phyloP scores from a whole-genome alignment of 129 eudicot genomes.

The Artemisia annua region DNA sequence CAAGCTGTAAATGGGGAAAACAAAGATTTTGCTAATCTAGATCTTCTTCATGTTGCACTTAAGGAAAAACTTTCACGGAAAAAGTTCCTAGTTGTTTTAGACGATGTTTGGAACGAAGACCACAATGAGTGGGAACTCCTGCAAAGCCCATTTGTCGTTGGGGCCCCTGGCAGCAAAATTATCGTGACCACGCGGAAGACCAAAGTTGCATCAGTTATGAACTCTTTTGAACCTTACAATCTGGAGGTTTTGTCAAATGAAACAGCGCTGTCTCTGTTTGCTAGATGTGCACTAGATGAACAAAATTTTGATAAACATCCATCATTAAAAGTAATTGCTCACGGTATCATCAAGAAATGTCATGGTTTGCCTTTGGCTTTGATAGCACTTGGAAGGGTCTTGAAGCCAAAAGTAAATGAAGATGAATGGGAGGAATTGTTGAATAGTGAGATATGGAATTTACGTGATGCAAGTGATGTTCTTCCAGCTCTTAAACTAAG shows the following conservation, averaged over 20 bases:
- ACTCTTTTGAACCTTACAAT: neutral
- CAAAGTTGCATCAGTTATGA: neutral
- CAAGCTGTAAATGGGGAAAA: neutral
- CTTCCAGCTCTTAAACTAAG: neutral
- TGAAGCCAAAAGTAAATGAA: neutral
- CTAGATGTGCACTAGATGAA: conserved; percentile 18
- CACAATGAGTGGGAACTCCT: conserved; percentile 27
- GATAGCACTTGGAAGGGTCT: neutral
- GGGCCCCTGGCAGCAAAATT: conserved; percentile 23
- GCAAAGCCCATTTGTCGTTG: conserved; percentile 21
- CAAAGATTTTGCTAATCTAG: conserved; percentile 7
- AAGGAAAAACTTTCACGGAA: neutral
- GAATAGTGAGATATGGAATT: neutral
- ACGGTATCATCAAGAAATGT: conserved; percentile 15
- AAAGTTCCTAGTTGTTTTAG: conserved; percentile 41
- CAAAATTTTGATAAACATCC: conserved; percentile 5
- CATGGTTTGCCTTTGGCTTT: neutral
- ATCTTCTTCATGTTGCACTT: conserved; percentile 30
- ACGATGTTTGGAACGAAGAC: conserved; percentile 47
- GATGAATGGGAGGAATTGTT: neutral
- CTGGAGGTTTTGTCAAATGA: conserved; percentile 20
- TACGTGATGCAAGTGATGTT: neutral
- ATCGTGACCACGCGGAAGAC: conserved; percentile 36
- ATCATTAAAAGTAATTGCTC: conserved; percentile 23
- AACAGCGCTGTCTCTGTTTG: conserved; percentile 25